These are phyloP conservation scores for Fusarium compactum DNA, from an alignment of 2,329 filamentous ascomycete genomes.

Conservation along the genomic window DNA sequence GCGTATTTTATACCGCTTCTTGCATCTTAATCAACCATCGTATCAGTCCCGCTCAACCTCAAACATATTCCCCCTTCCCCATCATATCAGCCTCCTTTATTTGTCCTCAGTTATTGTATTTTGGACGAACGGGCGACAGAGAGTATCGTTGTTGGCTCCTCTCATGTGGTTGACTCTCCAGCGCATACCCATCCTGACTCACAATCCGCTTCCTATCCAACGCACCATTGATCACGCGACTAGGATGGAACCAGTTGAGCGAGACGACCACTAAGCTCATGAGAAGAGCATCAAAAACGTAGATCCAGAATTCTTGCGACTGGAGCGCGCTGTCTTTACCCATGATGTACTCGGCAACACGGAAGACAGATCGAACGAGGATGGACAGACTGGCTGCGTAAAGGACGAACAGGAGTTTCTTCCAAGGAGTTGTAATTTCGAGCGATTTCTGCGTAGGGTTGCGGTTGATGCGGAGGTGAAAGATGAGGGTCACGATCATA, in stretches of 20 bases:
- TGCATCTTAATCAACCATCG: neutral
- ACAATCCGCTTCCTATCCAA: slow-evolving; percentile 36
- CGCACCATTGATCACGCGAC: slow-evolving; percentile 42
- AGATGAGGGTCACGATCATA: slow-evolving; percentile 59
- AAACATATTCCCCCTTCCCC: neutral
- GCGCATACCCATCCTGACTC: slow-evolving; percentile 43
- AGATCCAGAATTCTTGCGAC: slow-evolving; percentile 52
- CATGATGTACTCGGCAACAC: slow-evolving; percentile 57
- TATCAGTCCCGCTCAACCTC: slow-evolving; percentile 13
- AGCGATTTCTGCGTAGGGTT: slow-evolving; percentile 33
- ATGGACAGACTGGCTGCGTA: slow-evolving; percentile 52
- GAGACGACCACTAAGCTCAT: slow-evolving; percentile 50
- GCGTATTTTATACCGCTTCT: neutral
- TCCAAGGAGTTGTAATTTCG: slow-evolving; percentile 48
- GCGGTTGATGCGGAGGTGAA: slow-evolving; percentile 54
- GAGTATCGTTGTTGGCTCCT: slow-evolving; percentile 14
- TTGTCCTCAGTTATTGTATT: neutral
- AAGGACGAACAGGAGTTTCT: slow-evolving; percentile 46
- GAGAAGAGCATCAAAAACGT: slow-evolving; percentile 54
- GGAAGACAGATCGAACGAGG: slow-evolving; percentile 56
- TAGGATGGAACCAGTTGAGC: slow-evolving; percentile 47
- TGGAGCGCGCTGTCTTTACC: slow-evolving; percentile 52
- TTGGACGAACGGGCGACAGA: slow-evolving; percentile 27
- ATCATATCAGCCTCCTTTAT: neutral
- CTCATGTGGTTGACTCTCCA: slow-evolving; percentile 40